Evolutionary conservation across 1,284 basidiomycete species (phyloP).

Genomic region (Gymnopus androsaceus): DNA sequence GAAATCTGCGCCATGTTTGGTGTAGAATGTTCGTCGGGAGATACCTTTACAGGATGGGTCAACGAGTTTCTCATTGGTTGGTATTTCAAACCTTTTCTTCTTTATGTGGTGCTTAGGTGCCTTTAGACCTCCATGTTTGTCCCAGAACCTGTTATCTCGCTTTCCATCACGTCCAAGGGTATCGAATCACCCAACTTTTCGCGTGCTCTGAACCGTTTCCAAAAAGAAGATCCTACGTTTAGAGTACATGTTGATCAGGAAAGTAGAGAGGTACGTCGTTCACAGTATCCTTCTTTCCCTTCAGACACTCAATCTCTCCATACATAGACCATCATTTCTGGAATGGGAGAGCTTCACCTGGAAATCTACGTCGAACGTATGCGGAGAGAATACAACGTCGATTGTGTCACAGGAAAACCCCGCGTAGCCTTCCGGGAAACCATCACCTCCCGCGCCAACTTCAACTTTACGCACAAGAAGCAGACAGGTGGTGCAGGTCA

Average conservation of each 20-base stretch:
- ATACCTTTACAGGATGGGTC: slow-evolving; percentile 97
- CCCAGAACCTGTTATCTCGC: slow-evolving; percentile 96
- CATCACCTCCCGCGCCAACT: slow-evolving; percentile 79
- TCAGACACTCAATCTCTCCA: slow-evolving; percentile 11
- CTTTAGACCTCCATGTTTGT: slow-evolving; percentile 95
- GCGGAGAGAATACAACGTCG: slow-evolving; percentile 96
- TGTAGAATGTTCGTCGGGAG: slow-evolving; percentile 97
- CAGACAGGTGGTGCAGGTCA: slow-evolving; percentile 98
- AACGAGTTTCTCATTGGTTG: slow-evolving; percentile 85
- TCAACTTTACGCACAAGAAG: slow-evolving; percentile 97
- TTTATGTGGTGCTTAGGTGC: background rate
- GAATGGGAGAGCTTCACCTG: slow-evolving; percentile 98
- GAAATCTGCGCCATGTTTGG: slow-evolving; percentile 99
- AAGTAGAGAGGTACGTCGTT: slow-evolving; percentile 77
- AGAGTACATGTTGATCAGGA: slow-evolving; percentile 94
- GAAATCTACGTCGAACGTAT: slow-evolving; percentile 99
- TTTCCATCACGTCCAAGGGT: slow-evolving; percentile 90
- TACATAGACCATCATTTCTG: slow-evolving; percentile 95
- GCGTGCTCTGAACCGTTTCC: slow-evolving; percentile 95
- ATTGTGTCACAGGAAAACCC: slow-evolving; percentile 94
- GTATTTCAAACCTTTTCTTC: slow-evolving; percentile 23
- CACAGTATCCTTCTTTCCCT: background rate
- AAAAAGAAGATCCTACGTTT: slow-evolving; percentile 99
- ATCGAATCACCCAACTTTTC: slow-evolving; percentile 96
- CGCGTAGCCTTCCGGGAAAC: slow-evolving; percentile 98